A percentile compares a stretch with the other conserved stretches of the same genome.
phyloP scores from a whole-genome alignment of 352 stramenopile genomes.

The Globisporangium iwayamae region DNA sequence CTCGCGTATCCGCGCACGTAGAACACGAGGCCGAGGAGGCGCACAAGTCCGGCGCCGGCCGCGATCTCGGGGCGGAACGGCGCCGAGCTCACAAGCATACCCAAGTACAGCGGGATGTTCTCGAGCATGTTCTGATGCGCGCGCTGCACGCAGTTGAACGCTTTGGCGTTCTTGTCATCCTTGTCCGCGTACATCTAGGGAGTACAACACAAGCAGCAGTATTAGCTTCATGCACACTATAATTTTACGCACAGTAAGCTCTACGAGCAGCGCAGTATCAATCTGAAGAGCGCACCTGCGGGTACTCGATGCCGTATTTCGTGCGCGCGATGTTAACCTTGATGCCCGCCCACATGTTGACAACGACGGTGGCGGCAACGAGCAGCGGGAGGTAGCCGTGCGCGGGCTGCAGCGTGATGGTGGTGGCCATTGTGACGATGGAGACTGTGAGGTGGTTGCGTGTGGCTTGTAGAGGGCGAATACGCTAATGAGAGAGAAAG shows the following conservation, averaged over 20 bases:
- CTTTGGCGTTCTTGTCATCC: conserved; percentile 84
- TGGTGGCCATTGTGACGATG: not conserved
- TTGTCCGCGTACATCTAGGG: conserved; percentile 84
- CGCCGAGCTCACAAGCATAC: not conserved
- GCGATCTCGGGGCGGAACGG: conserved; percentile 14
- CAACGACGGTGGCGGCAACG: conserved; percentile 7
- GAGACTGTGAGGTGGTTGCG: not conserved
- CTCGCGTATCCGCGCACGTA: not conserved
- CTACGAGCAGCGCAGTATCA: not conserved
- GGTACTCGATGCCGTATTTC: conserved; percentile 15
- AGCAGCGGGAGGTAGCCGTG: conserved; percentile 20
- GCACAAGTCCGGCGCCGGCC: not conserved
- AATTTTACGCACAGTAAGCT: not conserved
- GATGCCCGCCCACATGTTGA: conserved; percentile 15
- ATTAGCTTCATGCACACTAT: not conserved
- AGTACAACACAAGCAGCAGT: not conserved
- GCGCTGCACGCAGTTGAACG: conserved; percentile 90
- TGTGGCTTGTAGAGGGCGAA: conserved; percentile 1
- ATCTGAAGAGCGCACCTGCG: conserved; percentile 5
- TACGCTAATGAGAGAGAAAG: not conserved
- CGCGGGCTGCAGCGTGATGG: conserved; percentile 4
- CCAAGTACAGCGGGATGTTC: conserved; percentile 64
- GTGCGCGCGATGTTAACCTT: conserved; percentile 18
- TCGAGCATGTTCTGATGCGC: conserved; percentile 92
- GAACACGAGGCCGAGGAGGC: not conserved